Percentiles rank a stretch among this genome's conserved stretches.
These are phyloP conservation scores for Arabidopsis thaliana DNA, from an alignment of 345 rosid species.

Conservation along the genomic window DNA sequence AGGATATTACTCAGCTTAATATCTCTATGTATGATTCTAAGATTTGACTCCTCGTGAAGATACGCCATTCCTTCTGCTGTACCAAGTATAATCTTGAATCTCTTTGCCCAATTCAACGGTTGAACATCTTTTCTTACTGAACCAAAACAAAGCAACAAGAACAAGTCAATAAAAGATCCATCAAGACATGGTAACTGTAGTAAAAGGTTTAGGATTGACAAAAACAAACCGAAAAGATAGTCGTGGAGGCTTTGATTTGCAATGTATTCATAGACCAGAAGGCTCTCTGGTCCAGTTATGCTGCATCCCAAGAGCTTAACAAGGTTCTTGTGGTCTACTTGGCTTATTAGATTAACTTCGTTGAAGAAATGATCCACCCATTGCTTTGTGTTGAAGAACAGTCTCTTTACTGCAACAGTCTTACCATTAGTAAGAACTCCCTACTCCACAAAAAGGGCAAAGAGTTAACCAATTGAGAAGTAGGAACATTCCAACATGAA, in stretches of 20 bases:
- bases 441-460: slow-evolving; percentile 40
- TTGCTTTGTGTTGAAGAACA: slow-evolving; percentile 82
- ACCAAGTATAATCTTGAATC: slow-evolving; percentile 67
- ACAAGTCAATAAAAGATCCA: not conserved
- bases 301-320: slow-evolving; percentile 86
- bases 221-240: slow-evolving; percentile 59
- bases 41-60: slow-evolving; percentile 75
- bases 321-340: slow-evolving; percentile 78
- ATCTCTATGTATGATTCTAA: slow-evolving; percentile 91
- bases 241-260: slow-evolving; percentile 81
- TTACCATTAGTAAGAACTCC: slow-evolving; percentile 72
- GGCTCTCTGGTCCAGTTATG: slow-evolving; percentile 90
- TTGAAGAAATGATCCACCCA: slow-evolving; percentile 98
- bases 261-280: slow-evolving; percentile 80
- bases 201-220: slow-evolving; percentile 14
- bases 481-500: slow-evolving; percentile 15
- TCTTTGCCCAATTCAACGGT: slow-evolving; percentile 60
- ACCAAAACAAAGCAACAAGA: slow-evolving; percentile 23
- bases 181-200: not conserved
- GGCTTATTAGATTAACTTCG: slow-evolving; percentile 86
- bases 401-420: slow-evolving; percentile 82
- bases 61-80: slow-evolving; percentile 82
- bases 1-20: slow-evolving; percentile 79
- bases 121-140: slow-evolving; percentile 55
- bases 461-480: not conserved